Conservation (phyloP, 2,329 filamentous ascomycete genomes). For the Monilinia fructigena region DNA sequence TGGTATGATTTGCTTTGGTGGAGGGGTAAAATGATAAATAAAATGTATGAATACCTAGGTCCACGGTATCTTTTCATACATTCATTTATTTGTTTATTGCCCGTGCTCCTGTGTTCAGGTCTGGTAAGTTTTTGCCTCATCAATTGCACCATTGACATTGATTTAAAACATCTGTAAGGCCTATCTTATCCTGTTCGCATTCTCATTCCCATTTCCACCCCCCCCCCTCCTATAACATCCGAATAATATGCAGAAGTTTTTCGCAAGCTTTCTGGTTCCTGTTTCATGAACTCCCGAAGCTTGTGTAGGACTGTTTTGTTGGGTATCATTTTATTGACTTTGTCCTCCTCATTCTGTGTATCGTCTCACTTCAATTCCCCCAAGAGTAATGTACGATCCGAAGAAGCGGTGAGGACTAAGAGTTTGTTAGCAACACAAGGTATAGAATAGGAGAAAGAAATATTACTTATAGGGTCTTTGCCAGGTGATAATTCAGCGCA, state of each 20-base stretch:
- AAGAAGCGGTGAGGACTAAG: constrained; percentile 81
- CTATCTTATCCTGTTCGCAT: neutral
- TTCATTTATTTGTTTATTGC: constrained; percentile 1
- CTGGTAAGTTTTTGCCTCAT: neutral
- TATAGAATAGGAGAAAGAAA: constrained; percentile 10
- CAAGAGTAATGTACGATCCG: constrained; percentile 81
- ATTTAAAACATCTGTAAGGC: constrained; percentile 15
- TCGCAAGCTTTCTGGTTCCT: neutral
- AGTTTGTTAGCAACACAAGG: constrained; percentile 28
- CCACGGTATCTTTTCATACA: neutral
- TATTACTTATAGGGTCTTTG: constrained; percentile 84
- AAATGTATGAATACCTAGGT: neutral
- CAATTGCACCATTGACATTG: constrained; percentile 15
- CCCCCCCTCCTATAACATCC: neutral
- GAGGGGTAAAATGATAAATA: constrained; percentile 1
- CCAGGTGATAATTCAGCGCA: constrained; percentile 86
- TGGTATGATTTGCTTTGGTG: neutral
- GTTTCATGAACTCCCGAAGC: constrained; percentile 11
- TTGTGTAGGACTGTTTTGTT: constrained; percentile 3
- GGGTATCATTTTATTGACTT: constrained; percentile 20
- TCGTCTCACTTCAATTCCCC: constrained; percentile 69
- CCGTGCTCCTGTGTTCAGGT: constrained; percentile 6
- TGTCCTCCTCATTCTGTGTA: constrained; percentile 1
- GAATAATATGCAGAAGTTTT: constrained; percentile 8
- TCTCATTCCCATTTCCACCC: neutral